These are phyloP conservation scores for Harringtonia lauricola DNA, from an alignment of 2,329 filamentous ascomycete genomes.

Conservation along the genomic window DNA sequence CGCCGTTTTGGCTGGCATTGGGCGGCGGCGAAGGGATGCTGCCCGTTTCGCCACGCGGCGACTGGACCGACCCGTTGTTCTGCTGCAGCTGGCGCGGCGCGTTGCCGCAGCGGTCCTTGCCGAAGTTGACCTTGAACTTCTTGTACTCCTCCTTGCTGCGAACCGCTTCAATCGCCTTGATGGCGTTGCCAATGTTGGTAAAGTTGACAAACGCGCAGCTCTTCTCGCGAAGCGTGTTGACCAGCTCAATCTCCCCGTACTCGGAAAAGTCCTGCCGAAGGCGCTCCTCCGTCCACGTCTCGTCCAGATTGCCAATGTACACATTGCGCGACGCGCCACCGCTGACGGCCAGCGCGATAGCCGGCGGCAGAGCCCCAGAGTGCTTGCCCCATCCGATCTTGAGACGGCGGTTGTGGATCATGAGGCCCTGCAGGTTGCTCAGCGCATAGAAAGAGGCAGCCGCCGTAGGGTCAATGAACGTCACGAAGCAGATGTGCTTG, in stretches of 20 bases:
- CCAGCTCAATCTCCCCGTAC: constrained; percentile 93
- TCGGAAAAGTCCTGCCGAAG: constrained; percentile 94
- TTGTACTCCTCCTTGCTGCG: constrained; percentile 92
- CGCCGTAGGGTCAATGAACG: constrained; percentile 96
- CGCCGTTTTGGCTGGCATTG: constrained; percentile 48
- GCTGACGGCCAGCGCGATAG: constrained; percentile 90
- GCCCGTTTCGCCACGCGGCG: constrained; percentile 52
- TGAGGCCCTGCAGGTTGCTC: constrained; percentile 92
- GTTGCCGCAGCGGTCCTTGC: constrained; percentile 96
- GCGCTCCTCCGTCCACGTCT: constrained; percentile 94
- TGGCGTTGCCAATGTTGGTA: constrained; percentile 98
- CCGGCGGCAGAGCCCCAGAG: constrained; percentile 88
- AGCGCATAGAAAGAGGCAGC: constrained; percentile 96
- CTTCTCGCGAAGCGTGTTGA: constrained; percentile 95
- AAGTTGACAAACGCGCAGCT: constrained; percentile 99
- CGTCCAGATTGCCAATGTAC: constrained; percentile 94
- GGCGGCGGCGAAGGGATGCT: constrained; percentile 47
- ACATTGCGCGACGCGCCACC: constrained; percentile 97
- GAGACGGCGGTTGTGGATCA: constrained; percentile 96
- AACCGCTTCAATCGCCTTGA: constrained; percentile 97
- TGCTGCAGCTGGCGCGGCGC: constrained; percentile 72
- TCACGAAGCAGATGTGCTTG: constrained; percentile 99
- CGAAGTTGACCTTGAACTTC: constrained; percentile 99
- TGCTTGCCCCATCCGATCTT: constrained; percentile 99
- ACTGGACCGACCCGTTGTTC: constrained; percentile 31